Conservation (phyloP, 1,284 basidiomycete species). For the Tylopilus sp. region DNA sequence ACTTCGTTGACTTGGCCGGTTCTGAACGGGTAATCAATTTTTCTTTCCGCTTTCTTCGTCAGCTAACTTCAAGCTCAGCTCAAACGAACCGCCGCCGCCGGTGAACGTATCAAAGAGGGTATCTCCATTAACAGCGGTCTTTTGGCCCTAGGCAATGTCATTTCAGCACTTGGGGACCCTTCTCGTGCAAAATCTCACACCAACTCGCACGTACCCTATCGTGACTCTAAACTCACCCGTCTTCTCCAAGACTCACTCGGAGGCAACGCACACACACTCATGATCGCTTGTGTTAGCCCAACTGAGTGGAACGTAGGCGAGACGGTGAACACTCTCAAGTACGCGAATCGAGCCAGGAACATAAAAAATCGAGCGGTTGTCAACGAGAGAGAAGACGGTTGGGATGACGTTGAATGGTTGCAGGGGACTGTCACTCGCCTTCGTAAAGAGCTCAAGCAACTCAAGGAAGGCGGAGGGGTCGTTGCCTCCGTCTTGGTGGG, state of each 20-base stretch:
- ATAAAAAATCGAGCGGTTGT: slow-evolving; percentile 95
- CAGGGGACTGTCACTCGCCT: slow-evolving; percentile 82
- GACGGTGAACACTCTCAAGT: slow-evolving; percentile 97
- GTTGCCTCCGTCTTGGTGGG: slow-evolving; percentile 25
- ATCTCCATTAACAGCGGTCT: slow-evolving; percentile 97
- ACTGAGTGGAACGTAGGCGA: slow-evolving; percentile 94
- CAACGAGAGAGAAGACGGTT: slow-evolving; percentile 94
- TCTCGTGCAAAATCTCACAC: slow-evolving; percentile 72
- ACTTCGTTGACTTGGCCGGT: slow-evolving; percentile 97
- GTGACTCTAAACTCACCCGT: slow-evolving; percentile 95
- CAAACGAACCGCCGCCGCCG: slow-evolving; percentile 89
- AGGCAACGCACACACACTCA: slow-evolving; percentile 95
- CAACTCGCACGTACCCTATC: slow-evolving; percentile 88
- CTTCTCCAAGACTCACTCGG: slow-evolving; percentile 96
- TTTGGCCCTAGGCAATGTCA: slow-evolving; percentile 95
- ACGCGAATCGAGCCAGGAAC: slow-evolving; percentile 94
- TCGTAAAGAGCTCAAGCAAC: slow-evolving; percentile 73
- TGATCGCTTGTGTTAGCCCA: slow-evolving; percentile 98
- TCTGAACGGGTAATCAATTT: slow-evolving; percentile 76
- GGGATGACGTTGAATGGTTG: slow-evolving; percentile 97
- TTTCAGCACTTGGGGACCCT: slow-evolving; percentile 96
- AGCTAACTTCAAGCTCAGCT: slow-evolving; percentile 47
- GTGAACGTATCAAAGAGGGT: slow-evolving; percentile 95
- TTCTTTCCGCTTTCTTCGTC: slow-evolving; percentile 5
- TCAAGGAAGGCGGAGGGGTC: slow-evolving; percentile 64